Evolutionary conservation across 345 rosid genomes (phyloP).

Genomic region (Rhodomyrtus tomentosa): DNA sequence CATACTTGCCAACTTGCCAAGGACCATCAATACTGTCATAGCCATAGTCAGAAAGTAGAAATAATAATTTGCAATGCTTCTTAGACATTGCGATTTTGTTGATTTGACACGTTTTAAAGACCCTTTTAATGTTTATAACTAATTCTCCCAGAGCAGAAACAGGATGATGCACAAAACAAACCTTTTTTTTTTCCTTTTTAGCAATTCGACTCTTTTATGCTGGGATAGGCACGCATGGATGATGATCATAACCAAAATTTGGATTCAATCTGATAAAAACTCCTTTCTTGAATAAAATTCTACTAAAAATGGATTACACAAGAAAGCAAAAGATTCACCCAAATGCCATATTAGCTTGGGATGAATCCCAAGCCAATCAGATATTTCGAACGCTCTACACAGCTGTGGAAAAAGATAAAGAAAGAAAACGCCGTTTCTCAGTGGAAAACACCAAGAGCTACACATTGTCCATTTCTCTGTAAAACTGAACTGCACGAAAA

Average conservation of each 20-base stretch:
- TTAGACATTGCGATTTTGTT: background rate
- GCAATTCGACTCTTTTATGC: background rate
- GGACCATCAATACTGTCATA: background rate
- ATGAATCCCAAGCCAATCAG: background rate
- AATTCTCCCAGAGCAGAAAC: background rate
- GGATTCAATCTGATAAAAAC: background rate
- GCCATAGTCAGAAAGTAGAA: background rate
- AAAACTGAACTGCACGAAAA: background rate
- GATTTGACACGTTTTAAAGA: background rate
- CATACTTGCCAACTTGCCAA: background rate
- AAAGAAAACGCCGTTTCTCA: background rate
- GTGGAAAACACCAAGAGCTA: background rate
- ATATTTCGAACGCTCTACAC: background rate
- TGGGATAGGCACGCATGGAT: background rate
- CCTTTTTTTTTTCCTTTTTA: background rate
- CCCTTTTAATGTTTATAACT: background rate
- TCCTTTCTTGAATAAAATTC: background rate
- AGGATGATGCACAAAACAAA: background rate
- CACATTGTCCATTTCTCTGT: background rate
- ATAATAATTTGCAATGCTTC: background rate
- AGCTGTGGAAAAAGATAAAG: background rate
- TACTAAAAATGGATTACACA: background rate
- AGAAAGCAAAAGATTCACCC: background rate
- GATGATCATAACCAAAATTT: background rate
- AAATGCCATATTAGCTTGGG: background rate